phyloP scores from a whole-genome alignment of 306 rosid species.

The Vicia faba region DNA sequence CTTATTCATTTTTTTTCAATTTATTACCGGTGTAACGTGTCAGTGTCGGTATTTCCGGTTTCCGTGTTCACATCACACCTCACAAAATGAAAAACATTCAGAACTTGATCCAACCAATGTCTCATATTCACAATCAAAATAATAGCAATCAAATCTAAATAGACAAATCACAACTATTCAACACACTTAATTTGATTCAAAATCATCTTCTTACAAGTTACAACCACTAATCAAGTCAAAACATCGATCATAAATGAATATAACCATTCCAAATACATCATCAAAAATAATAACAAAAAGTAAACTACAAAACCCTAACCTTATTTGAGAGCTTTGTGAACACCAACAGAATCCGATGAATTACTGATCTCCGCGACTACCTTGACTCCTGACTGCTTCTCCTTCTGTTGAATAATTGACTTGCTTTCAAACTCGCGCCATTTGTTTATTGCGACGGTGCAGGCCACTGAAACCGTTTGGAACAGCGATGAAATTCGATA shows the following conservation, averaged over 20 bases:
- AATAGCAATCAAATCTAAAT: background rate
- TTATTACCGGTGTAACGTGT: too few relatives aligned
- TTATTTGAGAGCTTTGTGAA: constrained; percentile 48
- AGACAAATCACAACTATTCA: constrained; percentile 8
- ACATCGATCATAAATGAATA: background rate
- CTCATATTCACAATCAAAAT: constrained; percentile 3
- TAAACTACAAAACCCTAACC: constrained; percentile 30
- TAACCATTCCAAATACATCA: background rate
- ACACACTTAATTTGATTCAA: constrained; percentile 12
- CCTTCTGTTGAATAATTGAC: constrained; percentile 40
- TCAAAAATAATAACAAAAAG: background rate
- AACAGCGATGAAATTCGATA: background rate
- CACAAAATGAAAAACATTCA: background rate
- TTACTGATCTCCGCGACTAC: constrained; percentile 21
- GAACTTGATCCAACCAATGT: constrained; percentile 8
- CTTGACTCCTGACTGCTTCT: constrained; percentile 29
- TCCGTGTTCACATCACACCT: too few relatives aligned
- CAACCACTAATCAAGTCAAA: constrained; percentile 6
- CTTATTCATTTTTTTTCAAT: too few relatives aligned
- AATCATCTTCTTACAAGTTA: constrained; percentile 32
- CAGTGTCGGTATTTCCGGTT: too few relatives aligned
- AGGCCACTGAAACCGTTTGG: constrained; percentile 47
- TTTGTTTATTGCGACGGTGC: constrained; percentile 56
- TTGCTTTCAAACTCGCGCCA: constrained; percentile 60
- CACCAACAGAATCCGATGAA: constrained; percentile 43